Evolutionary conservation across 202 grass and related monocot species (phyloP), one percentile per base, ranked within the genome.

Genomic region (Eragrostis tef): DNA sequence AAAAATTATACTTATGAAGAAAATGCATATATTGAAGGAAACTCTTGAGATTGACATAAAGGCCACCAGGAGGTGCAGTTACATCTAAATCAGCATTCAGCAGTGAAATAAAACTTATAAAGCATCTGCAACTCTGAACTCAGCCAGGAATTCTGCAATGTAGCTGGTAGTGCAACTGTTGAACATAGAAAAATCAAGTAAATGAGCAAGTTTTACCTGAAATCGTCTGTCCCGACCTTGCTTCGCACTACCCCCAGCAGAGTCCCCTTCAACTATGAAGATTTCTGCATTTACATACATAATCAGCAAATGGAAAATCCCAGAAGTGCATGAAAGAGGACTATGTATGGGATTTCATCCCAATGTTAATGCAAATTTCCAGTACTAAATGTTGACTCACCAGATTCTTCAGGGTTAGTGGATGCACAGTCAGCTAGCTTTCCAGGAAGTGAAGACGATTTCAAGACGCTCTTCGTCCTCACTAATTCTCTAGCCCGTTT

Each of bases 191-290:
- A 7, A 43, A 52, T 16, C n/a, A 9, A 26, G 27, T 79, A 9
- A 26, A 44, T 79, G 2, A 67, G 11, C 29, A 77, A 76, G 44
- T 39, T 86, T 51, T 84, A 98, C 95, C 95, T 98, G 95, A 89
- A 93, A 98, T 87, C 59, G 93, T 74, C 95, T 93, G 84, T 98
- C 95, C 22, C 92, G 95, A 9, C 95, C 95, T 88, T 98, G 95
- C 63, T 98, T 98, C 68, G 95, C 90, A 83, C 95, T 98, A 68
- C 95, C 95, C n/a, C 95, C 95, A 39, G 95, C 95, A 22, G 95
- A 98, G 88, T 95, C 95, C 78, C 95, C 95, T 91, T 98, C 95
- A 79, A 98, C 95, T 75, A 98, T 95, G 70, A 98, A 98, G 79
- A 98, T 98, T 71, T 98, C 96, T 98, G 87, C 82, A 87, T 80